Conservation (phyloP, 345 rosid genomes). For the Adansonia digitata region DNA sequence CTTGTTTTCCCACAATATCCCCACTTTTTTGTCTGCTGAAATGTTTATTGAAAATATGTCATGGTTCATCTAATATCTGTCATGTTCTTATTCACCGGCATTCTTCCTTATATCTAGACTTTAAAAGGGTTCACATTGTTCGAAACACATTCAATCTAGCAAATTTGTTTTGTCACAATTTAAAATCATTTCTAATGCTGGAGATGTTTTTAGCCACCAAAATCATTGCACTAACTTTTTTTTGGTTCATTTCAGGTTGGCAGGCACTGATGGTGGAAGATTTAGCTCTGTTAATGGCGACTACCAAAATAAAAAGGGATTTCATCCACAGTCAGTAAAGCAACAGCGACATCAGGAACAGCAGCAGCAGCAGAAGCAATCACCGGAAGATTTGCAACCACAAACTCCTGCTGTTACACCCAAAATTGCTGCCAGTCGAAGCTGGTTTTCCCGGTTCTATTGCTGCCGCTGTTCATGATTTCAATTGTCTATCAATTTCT, state of each 20-base stretch:
- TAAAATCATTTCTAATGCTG: background rate
- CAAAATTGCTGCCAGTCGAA: constrained; percentile 8
- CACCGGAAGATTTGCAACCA: constrained; percentile 8
- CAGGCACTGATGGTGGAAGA: constrained; percentile 17
- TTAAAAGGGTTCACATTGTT: too few relatives aligned
- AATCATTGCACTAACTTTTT: background rate
- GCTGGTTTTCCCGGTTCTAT: constrained; percentile 55
- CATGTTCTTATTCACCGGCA: too few relatives aligned
- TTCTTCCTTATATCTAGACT: too few relatives aligned
- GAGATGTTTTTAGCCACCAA: background rate
- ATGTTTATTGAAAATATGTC: too few relatives aligned
- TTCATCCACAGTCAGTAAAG: background rate
- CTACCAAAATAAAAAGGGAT: background rate
- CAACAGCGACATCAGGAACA: background rate
- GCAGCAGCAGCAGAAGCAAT: background rate
- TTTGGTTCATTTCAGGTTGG: constrained; percentile 29
- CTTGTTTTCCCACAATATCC: too few relatives aligned
- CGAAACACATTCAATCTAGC: background rate
- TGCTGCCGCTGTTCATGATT: constrained; percentile 27
- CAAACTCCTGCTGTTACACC: constrained; percentile 18
- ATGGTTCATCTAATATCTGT: too few relatives aligned
- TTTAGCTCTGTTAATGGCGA: constrained; percentile 6
- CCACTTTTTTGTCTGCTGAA: too few relatives aligned
- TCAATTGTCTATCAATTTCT: background rate
- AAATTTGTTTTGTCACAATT: background rate